phyloP scores from a whole-genome alignment of 73 alveolate species.

The Paramecium biaurelia region DNA sequence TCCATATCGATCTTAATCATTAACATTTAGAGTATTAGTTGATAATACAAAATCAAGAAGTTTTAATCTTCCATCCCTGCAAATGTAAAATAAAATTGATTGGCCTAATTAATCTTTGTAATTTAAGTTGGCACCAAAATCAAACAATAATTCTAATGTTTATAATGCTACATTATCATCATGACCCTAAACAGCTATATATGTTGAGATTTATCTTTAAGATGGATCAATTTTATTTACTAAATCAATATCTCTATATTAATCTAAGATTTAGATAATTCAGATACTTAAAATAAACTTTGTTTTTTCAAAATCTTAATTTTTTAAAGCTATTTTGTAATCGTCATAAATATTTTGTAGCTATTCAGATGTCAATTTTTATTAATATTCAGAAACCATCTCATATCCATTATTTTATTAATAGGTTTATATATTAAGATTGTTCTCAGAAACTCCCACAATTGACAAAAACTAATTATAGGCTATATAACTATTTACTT shows the following conservation, averaged over 20 bases:
- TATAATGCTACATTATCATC: constrained; percentile 13
- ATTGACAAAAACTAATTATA: constrained; percentile 23
- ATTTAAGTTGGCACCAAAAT: constrained; percentile 56
- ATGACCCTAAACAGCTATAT: constrained; percentile 33
- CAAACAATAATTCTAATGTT: constrained; percentile 30
- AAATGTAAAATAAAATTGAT: constrained; percentile 54
- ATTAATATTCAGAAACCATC: background rate
- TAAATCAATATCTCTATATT: constrained; percentile 6
- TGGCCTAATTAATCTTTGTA: constrained; percentile 52
- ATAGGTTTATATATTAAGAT: background rate
- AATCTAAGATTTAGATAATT: background rate
- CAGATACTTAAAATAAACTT: background rate
- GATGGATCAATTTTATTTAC: constrained; percentile 56
- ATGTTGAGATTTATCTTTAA: constrained; percentile 52
- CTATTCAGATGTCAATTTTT: background rate
- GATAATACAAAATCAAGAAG: constrained; percentile 23
- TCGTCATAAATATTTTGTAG: background rate
- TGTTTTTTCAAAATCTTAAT: background rate
- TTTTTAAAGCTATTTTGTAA: background rate
- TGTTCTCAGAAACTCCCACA: background rate
- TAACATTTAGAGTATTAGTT: background rate
- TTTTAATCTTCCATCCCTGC: constrained; percentile 62
- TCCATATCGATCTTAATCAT: constrained; percentile 58
- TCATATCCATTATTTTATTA: background rate
- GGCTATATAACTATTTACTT: background rate